Evolutionary conservation across 2,329 filamentous ascomycete genomes (phyloP), one percentile per base, ranked within the genome.

Genomic region (Fusarium paranaense): DNA sequence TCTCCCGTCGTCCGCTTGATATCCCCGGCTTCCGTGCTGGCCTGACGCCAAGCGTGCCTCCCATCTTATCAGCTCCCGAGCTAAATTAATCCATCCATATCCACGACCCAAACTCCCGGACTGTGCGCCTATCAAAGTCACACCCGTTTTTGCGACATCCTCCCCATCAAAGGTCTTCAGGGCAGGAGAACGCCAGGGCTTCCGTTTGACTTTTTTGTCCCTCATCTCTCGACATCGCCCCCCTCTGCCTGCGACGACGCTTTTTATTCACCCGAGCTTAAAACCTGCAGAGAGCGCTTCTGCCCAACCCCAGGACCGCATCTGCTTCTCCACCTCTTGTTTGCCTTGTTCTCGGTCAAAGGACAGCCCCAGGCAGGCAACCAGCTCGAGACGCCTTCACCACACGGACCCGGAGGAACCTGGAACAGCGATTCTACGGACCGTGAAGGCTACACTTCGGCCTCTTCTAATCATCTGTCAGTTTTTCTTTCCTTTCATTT

Each of bases 371-470:
- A 70, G 66, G 37, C 71, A 69, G 67, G 61, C 57, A 45, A 52
- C 66, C 58, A 38, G 66, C 66, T 67, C 71, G 68, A 72, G 66
- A 74, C 71, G 54, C 64, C 68, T 70, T 72, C 58, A 63, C 50
- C 47, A 52, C 35, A 63, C 69, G 67, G 67, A 54, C 56, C 71
- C 67, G 63, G 69, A 71, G 67, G 59, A 71, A 61, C 67, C 63
- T 69, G 67, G 71, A 73, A 68, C 52, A 71, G 56, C 38, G 63
- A 57, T 74, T 71, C 69, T 68, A 74, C 57, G 64, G 42, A 67
- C 62, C 66, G 20, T 58, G 59, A 61, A 72, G 72, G 42, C 60
- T 70, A 64, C 61, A 56, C 60, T 58, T 60, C 59, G 62, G 60
- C 52, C 52, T 66, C 52, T 57, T 63, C 57, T 63, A 38, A 62